Percentiles rank a stretch among this genome's conserved stretches.
Evolutionary conservation across 1,284 basidiomycete species (phyloP).

Genomic region (Moniliella sp.): DNA sequence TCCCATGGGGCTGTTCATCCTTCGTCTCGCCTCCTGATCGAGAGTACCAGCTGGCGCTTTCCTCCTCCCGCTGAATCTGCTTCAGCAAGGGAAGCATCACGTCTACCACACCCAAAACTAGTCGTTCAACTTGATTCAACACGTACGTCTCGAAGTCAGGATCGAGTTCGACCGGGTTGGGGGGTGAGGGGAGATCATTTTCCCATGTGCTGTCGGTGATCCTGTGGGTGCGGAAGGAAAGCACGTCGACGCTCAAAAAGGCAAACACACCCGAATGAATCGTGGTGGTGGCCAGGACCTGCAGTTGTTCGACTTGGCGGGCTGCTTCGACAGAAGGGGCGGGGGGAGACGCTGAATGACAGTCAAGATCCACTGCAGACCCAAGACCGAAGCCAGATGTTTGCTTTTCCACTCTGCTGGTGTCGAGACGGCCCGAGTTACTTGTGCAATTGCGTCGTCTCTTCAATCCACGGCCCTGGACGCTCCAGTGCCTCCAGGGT

Average conservation of each 20-base stretch:
- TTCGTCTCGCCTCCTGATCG: slow-evolving; percentile 1
- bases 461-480: slow-evolving; percentile 17
- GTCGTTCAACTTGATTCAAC: slow-evolving; percentile 21
- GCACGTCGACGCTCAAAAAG: slow-evolving; percentile 41
- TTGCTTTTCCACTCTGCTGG: no score
- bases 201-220: slow-evolving; percentile 22
- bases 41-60: slow-evolving; percentile 24
- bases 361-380: no score
- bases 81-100: slow-evolving; percentile 23
- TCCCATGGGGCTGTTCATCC: slow-evolving; percentile 15
- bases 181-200: no score
- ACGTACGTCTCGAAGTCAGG: slow-evolving; percentile 23
- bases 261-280: slow-evolving; percentile 46
- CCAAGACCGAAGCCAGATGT: no score
- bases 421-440: no score
- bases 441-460: no score
- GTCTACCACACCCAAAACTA: slow-evolving; percentile 12
- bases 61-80: slow-evolving; percentile 27
- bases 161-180: neutral
- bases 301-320: slow-evolving; percentile 14
- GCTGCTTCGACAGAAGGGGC: no score
- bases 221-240: slow-evolving; percentile 28
- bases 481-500: slow-evolving; percentile 50
- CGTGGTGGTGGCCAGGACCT: slow-evolving; percentile 5
- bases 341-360: no score